Conservation (phyloP, 495 filamentous ascomycete genomes). For the Lasiosphaeriaceae sp. region DNA sequence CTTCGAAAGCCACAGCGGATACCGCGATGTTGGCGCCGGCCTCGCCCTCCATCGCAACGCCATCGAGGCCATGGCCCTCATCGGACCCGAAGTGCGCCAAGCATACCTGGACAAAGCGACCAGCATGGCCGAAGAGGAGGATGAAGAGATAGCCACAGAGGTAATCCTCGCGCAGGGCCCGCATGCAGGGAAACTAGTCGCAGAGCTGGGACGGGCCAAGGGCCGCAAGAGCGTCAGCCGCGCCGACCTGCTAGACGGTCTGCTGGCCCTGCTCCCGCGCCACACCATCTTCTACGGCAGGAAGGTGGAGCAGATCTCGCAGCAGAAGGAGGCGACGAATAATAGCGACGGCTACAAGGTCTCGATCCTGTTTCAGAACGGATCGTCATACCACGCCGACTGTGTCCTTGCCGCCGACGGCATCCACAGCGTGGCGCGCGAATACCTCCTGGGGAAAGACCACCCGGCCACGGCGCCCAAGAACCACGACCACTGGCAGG, state of each 20-base stretch:
- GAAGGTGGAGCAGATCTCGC: constrained; percentile 22
- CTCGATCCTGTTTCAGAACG: constrained; percentile 32
- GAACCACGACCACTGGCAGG: constrained; percentile 40
- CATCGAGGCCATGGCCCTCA: constrained; percentile 31
- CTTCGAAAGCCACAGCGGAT: constrained; percentile 27
- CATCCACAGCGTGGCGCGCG: constrained; percentile 39
- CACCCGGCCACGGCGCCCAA: constrained; percentile 37
- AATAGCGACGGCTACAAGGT: constrained; percentile 8
- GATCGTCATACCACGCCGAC: constrained; percentile 24
- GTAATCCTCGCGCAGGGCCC: constrained; percentile 33
- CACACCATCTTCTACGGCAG: constrained; percentile 28
- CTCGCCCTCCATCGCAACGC: constrained; percentile 37
- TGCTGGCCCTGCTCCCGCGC: constrained; percentile 26
- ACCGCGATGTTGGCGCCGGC: constrained; percentile 36
- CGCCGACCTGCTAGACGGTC: constrained; percentile 31
- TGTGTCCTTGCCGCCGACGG: constrained; percentile 46
- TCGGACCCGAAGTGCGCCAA: constrained; percentile 29
- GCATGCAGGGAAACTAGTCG: constrained; percentile 27
- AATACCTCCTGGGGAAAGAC: constrained; percentile 34
- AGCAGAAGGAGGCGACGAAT: constrained; percentile 5
- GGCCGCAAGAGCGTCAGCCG: constrained; percentile 36
- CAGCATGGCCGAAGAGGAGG: constrained; percentile 25
- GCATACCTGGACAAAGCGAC: constrained; percentile 35
- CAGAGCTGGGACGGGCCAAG: constrained; percentile 36
- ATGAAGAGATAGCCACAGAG: constrained; percentile 31